Evolutionary conservation across 495 filamentous ascomycete genomes (phyloP).

Genomic region (Neurospora sublineolata): DNA sequence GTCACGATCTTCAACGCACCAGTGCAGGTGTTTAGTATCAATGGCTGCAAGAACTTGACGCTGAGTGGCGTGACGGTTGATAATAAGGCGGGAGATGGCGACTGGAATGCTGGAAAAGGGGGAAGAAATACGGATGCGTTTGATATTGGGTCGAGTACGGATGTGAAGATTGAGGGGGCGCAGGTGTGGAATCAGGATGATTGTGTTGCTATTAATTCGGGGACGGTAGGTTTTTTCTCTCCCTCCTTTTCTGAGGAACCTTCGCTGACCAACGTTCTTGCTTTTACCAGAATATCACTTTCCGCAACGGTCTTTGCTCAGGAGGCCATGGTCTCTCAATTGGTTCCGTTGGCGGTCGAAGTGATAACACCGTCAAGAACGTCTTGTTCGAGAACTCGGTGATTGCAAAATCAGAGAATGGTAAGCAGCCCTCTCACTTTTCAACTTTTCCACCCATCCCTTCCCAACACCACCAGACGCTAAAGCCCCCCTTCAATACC

Average conservation of each 20-base stretch:
- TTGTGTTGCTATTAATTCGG: constrained; percentile 53
- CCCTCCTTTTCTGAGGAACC: neutral
- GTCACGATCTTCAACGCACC: constrained; percentile 44
- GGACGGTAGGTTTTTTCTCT: constrained; percentile 17
- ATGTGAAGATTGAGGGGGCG: constrained; percentile 43
- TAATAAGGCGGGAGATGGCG: constrained; percentile 43
- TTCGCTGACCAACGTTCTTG: neutral
- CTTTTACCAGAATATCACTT: constrained; percentile 31
- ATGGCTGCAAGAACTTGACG: constrained; percentile 36
- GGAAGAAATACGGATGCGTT: constrained; percentile 61
- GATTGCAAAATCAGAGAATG: constrained; percentile 46
- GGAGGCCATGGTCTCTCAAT: constrained; percentile 62
- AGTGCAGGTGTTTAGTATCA: constrained; percentile 50
- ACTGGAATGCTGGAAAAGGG: constrained; percentile 2
- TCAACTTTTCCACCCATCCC: no score
- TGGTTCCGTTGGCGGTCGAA: constrained; percentile 55
- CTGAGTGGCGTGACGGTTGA: constrained; percentile 46
- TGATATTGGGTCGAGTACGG: constrained; percentile 42
- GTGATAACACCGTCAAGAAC: constrained; percentile 46
- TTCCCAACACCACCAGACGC: neutral
- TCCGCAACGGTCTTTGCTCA: constrained; percentile 40
- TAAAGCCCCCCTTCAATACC: neutral
- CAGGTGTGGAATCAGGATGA: constrained; percentile 53
- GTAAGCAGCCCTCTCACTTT: neutral
- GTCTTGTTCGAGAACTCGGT: constrained; percentile 24